A percentile compares a stretch with the other conserved stretches of the same genome.
These are phyloP conservation scores for Tricholoma matsutake DNA, from an alignment of 768 basidiomycete genomes.

Conservation along the genomic window DNA sequence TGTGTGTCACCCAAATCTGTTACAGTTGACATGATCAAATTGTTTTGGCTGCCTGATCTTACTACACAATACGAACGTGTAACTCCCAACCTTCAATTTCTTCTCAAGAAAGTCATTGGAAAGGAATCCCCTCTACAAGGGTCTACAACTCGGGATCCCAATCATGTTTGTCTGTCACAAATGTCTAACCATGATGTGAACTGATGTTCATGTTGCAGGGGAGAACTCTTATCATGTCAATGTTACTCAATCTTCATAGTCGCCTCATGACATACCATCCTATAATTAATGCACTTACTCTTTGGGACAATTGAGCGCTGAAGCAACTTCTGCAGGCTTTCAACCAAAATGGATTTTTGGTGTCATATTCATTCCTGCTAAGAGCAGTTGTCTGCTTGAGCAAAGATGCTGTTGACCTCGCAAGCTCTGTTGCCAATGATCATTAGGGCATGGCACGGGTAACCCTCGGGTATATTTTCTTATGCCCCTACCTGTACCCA, in stretches of 20 bases:
- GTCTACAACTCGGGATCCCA: neutral
- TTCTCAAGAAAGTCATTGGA: neutral
- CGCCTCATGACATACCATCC: too few relatives aligned
- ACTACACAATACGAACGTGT: neutral
- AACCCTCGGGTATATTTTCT: too few relatives aligned
- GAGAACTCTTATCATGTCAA: neutral
- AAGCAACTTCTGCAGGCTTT: too few relatives aligned
- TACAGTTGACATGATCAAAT: neutral
- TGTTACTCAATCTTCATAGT: neutral
- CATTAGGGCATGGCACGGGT: too few relatives aligned
- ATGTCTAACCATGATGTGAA: neutral
- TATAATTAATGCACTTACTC: too few relatives aligned
- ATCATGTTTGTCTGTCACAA: neutral
- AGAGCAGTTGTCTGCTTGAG: too few relatives aligned
- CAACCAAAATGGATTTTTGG: too few relatives aligned
- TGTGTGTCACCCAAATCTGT: neutral
- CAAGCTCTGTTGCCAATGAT: too few relatives aligned
- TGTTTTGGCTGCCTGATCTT: neutral
- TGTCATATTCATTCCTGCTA: too few relatives aligned
- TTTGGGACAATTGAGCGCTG: too few relatives aligned
- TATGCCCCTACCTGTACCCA: too few relatives aligned
- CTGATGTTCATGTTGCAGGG: neutral
- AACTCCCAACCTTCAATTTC: neutral
- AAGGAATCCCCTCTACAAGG: neutral
- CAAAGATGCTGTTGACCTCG: too few relatives aligned